Percentiles rank a stretch among this genome's conserved stretches.
phyloP scores from a whole-genome alignment of 805 yeast genomes.

The Kluyveromyces nonfermentans region DNA sequence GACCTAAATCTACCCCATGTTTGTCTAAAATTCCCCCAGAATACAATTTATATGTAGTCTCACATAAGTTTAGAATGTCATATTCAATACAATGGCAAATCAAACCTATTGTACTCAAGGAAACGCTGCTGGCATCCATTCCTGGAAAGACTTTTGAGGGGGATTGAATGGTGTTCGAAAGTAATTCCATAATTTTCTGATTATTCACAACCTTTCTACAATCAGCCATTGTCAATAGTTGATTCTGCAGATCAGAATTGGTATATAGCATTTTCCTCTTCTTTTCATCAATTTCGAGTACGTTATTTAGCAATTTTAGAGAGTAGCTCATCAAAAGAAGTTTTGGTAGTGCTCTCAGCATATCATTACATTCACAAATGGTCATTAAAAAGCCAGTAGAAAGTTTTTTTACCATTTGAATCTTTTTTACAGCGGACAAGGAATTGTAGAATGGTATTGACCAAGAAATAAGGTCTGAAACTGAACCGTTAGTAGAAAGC shows the following conservation, averaged over 20 bases:
- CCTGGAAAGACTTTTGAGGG: constrained; percentile 25
- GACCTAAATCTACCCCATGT: neutral
- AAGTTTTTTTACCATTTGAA: constrained; percentile 43
- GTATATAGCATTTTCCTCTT: constrained; percentile 22
- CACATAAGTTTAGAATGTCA: constrained; percentile 38
- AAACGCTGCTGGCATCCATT: constrained; percentile 25
- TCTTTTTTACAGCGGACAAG: constrained; percentile 39
- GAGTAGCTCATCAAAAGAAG: constrained; percentile 31
- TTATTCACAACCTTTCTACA: constrained; percentile 37
- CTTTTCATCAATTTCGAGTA: constrained; percentile 20
- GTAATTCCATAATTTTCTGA: constrained; percentile 28
- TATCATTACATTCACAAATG: constrained; percentile 22
- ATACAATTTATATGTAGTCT: constrained; percentile 31
- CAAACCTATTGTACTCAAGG: constrained; percentile 30
- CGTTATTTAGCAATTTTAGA: constrained; percentile 26
- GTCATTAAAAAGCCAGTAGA: constrained; percentile 39
- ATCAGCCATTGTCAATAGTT: constrained; percentile 39
- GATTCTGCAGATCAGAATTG: constrained; percentile 28
- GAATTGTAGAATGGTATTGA: constrained; percentile 36
- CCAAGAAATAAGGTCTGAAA: constrained; percentile 49
- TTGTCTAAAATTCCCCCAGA: constrained; percentile 21
- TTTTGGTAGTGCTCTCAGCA: constrained; percentile 20
- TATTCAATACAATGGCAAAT: constrained; percentile 35
- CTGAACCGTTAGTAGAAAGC: constrained; percentile 22
- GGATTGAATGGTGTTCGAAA: constrained; percentile 24